Evolutionary conservation across 139 green algal species (phyloP).

Genomic region (Limnomonas spitsbergensis): DNA sequence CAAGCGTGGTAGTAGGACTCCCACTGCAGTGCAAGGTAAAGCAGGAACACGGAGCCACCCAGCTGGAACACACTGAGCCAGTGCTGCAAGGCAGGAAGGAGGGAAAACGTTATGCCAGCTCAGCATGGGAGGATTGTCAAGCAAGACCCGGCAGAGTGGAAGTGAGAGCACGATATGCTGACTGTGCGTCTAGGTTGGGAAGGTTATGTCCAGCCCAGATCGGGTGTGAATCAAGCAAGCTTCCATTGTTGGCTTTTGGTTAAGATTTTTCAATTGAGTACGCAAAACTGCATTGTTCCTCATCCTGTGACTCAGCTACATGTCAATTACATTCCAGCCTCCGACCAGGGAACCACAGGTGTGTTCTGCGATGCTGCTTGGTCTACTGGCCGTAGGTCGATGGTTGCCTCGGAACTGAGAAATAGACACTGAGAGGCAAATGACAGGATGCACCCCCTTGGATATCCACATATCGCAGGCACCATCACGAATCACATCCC

Average conservation of each 20-base stretch:
- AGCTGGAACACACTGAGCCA: constrained; percentile 10
- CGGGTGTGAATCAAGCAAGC: too few relatives aligned
- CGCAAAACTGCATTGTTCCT: too few relatives aligned
- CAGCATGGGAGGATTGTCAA: not conserved
- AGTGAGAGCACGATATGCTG: not conserved
- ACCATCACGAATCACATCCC: not conserved
- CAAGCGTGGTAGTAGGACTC: constrained; percentile 14
- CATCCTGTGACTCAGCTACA: too few relatives aligned
- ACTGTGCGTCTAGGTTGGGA: too few relatives aligned
- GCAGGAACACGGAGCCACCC: not conserved
- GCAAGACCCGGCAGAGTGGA: not conserved
- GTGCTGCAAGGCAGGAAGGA: not conserved
- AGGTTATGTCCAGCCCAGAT: too few relatives aligned
- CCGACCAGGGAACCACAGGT: too few relatives aligned
- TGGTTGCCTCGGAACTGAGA: not conserved
- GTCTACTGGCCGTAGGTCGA: too few relatives aligned
- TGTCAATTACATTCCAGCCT: too few relatives aligned
- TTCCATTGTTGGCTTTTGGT: too few relatives aligned
- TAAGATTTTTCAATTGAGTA: too few relatives aligned
- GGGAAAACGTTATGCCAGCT: too few relatives aligned
- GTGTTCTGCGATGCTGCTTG: too few relatives aligned
- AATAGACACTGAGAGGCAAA: not conserved
- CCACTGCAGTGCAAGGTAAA: constrained; percentile 14
- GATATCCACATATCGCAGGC: not conserved
- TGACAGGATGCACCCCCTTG: not conserved